Conservation (phyloP, 2,329 filamentous ascomycete genomes). For the Sclerotinia trifoliorum region DNA sequence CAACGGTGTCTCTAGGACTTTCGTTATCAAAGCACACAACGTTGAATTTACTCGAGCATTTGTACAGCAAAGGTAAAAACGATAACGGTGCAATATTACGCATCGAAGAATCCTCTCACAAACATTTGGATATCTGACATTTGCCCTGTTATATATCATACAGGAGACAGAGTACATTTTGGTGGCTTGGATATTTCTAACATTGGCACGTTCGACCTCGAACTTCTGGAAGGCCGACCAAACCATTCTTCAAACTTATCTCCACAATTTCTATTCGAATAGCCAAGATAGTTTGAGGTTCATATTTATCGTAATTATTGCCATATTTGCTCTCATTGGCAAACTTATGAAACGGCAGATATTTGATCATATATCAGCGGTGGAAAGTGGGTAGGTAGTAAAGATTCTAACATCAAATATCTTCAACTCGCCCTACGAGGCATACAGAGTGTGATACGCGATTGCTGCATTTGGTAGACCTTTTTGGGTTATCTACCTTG, state of each 20-base stretch:
- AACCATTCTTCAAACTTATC: neutral
- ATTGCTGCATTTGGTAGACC: neutral
- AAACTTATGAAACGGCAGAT: neutral
- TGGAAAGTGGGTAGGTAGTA: neutral
- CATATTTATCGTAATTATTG: neutral
- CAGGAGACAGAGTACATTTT: neutral
- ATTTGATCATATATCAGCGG: neutral
- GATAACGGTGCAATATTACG: neutral
- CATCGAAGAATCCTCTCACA: neutral
- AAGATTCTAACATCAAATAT: neutral
- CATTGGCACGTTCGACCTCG: neutral
- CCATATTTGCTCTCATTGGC: neutral
- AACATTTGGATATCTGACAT: neutral
- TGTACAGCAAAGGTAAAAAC: too few species aligned
- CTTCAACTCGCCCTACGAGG: neutral
- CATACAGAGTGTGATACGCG: neutral
- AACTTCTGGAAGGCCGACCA: neutral
- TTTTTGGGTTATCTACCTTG: neutral
- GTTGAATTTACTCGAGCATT: too few species aligned
- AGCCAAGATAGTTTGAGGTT: neutral
- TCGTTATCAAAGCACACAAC: too few species aligned
- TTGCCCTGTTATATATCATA: too few species aligned
- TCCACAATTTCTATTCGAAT: neutral
- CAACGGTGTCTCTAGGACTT: too few species aligned
- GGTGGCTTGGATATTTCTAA: neutral